A percentile compares a stretch with the other conserved stretches of the same genome.
phyloP scores from a whole-genome alignment of 2,329 filamentous ascomycete species.

The Aspergillus felis region DNA sequence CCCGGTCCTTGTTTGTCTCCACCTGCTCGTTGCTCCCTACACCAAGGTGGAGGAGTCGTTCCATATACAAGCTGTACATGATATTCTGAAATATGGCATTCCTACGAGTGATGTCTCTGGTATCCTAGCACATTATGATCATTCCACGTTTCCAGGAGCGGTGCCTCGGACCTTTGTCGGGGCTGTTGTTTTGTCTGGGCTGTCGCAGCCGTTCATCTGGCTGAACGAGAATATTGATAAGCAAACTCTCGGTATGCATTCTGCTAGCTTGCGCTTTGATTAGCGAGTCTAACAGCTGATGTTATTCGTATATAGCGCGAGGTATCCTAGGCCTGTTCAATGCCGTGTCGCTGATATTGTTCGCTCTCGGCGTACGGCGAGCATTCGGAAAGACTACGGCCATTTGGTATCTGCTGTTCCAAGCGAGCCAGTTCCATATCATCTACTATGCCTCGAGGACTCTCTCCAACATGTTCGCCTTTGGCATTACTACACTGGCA shows the following conservation, averaged over 20 bases:
- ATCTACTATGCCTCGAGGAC: constrained; percentile 90
- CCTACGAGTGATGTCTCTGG: constrained; percentile 54
- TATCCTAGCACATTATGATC: constrained; percentile 70
- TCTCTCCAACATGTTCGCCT: constrained; percentile 94
- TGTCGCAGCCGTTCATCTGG: constrained; percentile 64
- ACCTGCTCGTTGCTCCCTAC: constrained; percentile 74
- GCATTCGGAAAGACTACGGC: constrained; percentile 67
- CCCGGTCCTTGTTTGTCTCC: constrained; percentile 61
- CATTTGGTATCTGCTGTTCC: constrained; percentile 75
- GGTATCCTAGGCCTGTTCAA: constrained; percentile 76
- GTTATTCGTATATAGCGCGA: constrained; percentile 53
- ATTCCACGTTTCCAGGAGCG: constrained; percentile 83
- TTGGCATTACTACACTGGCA: constrained; percentile 57
- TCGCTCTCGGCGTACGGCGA: constrained; percentile 59
- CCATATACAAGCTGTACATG: constrained; percentile 90
- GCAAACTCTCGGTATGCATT: constrained; percentile 52
- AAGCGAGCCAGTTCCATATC: constrained; percentile 84
- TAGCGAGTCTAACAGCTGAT: background rate
- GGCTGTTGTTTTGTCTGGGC: constrained; percentile 67
- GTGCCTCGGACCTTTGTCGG: constrained; percentile 91
- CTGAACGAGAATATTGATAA: constrained; percentile 55
- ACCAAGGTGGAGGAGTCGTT: constrained; percentile 99
- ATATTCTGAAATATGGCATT: constrained; percentile 77
- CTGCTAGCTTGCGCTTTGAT: background rate
- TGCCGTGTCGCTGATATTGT: constrained; percentile 62